A percentile compares a stretch with the other conserved stretches of the same genome.
phyloP scores from a whole-genome alignment of 306 rosid species.

The Cajanus cajan region DNA sequence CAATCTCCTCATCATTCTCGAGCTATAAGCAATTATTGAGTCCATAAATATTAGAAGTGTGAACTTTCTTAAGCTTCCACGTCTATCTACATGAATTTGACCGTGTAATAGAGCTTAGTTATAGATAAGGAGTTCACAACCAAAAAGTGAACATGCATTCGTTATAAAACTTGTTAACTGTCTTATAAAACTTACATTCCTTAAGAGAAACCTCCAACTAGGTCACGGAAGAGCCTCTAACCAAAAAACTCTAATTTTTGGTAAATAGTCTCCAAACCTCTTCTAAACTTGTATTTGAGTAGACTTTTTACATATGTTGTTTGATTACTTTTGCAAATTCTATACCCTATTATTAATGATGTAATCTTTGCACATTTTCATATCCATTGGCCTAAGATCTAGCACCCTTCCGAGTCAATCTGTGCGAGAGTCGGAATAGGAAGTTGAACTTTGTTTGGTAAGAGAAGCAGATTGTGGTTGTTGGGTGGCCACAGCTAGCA shows the following conservation, averaged over 20 bases:
- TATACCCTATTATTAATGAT: background rate
- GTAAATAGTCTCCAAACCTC: too few relatives aligned
- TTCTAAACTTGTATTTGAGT: too few relatives aligned
- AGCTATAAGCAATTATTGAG: background rate
- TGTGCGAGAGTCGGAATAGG: background rate
- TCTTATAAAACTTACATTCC: background rate
- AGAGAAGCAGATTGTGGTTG: constrained; percentile 18
- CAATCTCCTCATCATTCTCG: background rate
- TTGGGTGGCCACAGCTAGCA: background rate
- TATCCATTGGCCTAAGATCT: constrained; percentile 13
- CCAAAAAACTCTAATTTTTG: background rate
- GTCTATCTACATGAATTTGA: background rate
- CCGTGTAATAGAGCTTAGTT: background rate
- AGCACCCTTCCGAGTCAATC: background rate
- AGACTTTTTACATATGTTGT: background rate
- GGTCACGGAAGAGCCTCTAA: background rate
- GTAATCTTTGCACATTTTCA: background rate
- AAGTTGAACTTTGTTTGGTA: constrained; percentile 23
- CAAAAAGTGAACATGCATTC: background rate
- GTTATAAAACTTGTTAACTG: background rate
- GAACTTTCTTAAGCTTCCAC: background rate
- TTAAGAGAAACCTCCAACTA: background rate
- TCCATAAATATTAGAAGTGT: background rate
- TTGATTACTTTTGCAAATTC: background rate
- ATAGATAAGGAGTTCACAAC: background rate